Conservation (phyloP, 2,329 filamentous ascomycete species). For the Scolecobasidium constrictum region DNA sequence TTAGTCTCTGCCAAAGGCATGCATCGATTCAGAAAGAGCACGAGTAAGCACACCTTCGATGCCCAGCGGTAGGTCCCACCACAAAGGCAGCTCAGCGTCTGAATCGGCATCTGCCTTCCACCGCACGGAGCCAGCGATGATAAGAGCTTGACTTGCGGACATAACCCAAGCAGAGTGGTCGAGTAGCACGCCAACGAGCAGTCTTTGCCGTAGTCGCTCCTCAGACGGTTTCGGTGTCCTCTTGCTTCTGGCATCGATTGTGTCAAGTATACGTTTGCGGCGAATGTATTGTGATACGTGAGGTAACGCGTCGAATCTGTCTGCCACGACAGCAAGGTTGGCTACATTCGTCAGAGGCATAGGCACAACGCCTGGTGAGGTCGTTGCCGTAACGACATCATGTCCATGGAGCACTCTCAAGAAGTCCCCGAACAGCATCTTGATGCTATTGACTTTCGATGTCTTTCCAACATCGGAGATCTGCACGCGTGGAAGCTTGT, state of each 20-base stretch:
- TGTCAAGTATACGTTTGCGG: slow-evolving; percentile 29
- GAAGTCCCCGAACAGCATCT: slow-evolving; percentile 55
- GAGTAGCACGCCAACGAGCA: slow-evolving; percentile 55
- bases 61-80: slow-evolving; percentile 62
- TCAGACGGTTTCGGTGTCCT: slow-evolving; percentile 37
- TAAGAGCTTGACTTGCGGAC: slow-evolving; percentile 52
- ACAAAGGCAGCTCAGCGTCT: slow-evolving; percentile 38
- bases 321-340: slow-evolving; percentile 59
- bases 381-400: slow-evolving; percentile 27
- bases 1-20: too few relatives aligned
- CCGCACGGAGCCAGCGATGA: slow-evolving; percentile 52
- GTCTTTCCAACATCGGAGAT: slow-evolving; percentile 61
- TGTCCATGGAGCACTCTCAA: slow-evolving; percentile 53
- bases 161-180: slow-evolving; percentile 51
- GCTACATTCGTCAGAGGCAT: slow-evolving; percentile 55
- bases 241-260: slow-evolving; percentile 33
- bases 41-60: slow-evolving; percentile 45
- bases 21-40: too few relatives aligned
- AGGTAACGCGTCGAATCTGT: slow-evolving; percentile 57
- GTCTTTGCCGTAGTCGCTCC: slow-evolving; percentile 57
- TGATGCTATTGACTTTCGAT: slow-evolving; percentile 48
- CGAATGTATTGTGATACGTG: slow-evolving; percentile 45
- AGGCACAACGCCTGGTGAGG: slow-evolving; percentile 25
- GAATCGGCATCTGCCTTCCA: slow-evolving; percentile 37
- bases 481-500: slow-evolving; percentile 50